Evolutionary conservation across 2,329 filamentous ascomycete genomes (phyloP).

Genomic region (Clonostachys chloroleuca): DNA sequence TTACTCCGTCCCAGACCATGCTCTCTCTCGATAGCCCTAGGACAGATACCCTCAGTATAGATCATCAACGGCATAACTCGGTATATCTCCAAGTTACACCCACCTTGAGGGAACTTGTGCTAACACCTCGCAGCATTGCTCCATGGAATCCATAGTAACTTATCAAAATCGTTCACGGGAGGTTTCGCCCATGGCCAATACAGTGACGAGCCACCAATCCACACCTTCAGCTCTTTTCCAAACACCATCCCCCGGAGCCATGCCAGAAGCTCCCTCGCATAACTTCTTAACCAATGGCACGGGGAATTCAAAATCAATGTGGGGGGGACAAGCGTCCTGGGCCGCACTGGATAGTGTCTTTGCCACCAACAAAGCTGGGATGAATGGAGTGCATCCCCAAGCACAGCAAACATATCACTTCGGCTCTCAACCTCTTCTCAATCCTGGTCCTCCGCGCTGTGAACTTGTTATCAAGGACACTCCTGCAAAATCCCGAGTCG

Average conservation of each 20-base stretch:
- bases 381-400: conserved; percentile 9
- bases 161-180: conserved; percentile 35
- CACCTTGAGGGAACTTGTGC: background rate
- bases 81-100: background rate
- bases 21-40: background rate
- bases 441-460: conserved; percentile 16
- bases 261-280: conserved; percentile 27
- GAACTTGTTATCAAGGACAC: conserved; percentile 60
- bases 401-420: background rate
- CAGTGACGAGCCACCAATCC: conserved; percentile 45
- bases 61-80: conserved; percentile 1
- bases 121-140: conserved; percentile 37
- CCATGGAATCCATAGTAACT: conserved; percentile 10
- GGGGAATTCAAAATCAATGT: conserved; percentile 19
- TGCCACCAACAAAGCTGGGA: conserved; percentile 16
- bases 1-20: background rate
- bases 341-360: conserved; percentile 2
- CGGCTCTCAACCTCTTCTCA: background rate
- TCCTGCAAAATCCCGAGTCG: conserved; percentile 82
- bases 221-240: conserved; percentile 42
- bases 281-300: conserved; percentile 16
- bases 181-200: conserved; percentile 47
- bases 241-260: conserved; percentile 38
- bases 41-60: background rate
- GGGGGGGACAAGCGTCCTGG: conserved; percentile 9